phyloP scores from a whole-genome alignment of 345 rosid genomes.

The Eucalyptus marginata region DNA sequence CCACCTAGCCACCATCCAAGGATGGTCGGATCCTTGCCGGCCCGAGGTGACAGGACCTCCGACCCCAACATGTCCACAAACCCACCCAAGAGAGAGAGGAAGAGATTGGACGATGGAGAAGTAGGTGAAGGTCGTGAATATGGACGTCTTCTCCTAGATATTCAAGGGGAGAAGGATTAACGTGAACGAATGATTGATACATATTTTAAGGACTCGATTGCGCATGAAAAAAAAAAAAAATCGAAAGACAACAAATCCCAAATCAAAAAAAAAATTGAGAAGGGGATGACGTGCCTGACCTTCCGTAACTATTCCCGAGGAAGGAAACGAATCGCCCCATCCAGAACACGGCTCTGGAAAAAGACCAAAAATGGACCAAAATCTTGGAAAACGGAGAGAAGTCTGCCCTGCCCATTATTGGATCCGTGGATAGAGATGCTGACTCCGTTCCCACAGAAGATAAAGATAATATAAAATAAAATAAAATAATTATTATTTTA shows the following conservation, averaged over 20 bases:
- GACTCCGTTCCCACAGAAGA: not conserved
- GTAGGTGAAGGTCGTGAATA: not conserved
- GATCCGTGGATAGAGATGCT: not conserved
- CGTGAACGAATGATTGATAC: fast-evolving
- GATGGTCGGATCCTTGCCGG: not conserved
- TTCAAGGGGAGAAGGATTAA: not conserved
- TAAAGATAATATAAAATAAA: not conserved
- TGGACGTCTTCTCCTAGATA: not conserved
- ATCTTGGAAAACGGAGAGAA: not conserved
- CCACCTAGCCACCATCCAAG: not conserved
- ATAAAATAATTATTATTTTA: not conserved
- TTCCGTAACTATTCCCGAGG: not conserved
- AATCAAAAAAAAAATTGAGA: too few species aligned
- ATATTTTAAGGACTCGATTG: not conserved
- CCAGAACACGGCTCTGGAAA: not conserved
- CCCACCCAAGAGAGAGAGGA: not conserved
- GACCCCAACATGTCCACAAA: not conserved
- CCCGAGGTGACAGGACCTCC: fast-evolving
- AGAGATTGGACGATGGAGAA: not conserved
- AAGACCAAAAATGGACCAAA: not conserved
- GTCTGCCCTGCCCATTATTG: not conserved
- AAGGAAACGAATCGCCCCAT: not conserved
- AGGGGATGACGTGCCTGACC: fast-evolving
- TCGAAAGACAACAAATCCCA: too few species aligned
- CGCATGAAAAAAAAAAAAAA: too few species aligned